Percentiles rank a stretch among this genome's conserved stretches.
These are phyloP conservation scores for Diplodia mutila DNA, from an alignment of 2,329 filamentous ascomycete genomes.

Conservation along the genomic window DNA sequence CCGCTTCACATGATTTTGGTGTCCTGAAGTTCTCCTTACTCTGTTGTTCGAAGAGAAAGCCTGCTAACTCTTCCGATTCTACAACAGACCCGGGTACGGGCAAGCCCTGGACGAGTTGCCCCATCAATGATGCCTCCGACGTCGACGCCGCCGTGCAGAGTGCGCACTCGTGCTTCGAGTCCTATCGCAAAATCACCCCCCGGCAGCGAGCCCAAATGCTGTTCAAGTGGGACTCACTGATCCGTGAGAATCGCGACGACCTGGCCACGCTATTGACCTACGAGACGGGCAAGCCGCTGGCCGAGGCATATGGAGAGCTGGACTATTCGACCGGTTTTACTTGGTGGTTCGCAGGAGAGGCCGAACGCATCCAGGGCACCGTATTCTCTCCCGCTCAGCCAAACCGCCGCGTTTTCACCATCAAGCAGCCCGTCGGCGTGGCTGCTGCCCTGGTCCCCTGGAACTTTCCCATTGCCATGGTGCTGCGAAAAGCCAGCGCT, in stretches of 20 bases:
- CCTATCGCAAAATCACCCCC: constrained; percentile 63
- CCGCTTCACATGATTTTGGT: constrained; percentile 27
- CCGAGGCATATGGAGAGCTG: constrained; percentile 57
- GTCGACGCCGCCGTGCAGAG: constrained; percentile 63
- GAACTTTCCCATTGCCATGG: constrained; percentile 48
- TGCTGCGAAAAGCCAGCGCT: constrained; percentile 41
- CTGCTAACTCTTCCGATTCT: not conserved
- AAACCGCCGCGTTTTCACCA: constrained; percentile 67
- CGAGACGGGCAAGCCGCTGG: constrained; percentile 59
- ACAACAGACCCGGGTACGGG: constrained; percentile 56
- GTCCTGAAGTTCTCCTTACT: too few relatives aligned
- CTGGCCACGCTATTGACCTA: constrained; percentile 66
- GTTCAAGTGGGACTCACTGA: constrained; percentile 67
- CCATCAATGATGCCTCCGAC: constrained; percentile 59
- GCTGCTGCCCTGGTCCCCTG: constrained; percentile 49
- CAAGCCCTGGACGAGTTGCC: constrained; percentile 53
- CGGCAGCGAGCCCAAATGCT: constrained; percentile 65
- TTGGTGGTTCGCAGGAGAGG: constrained; percentile 64
- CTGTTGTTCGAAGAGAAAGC: not conserved
- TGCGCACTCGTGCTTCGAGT: constrained; percentile 63
- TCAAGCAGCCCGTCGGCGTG: constrained; percentile 63
- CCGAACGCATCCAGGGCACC: constrained; percentile 65
- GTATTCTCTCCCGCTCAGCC: constrained; percentile 64
- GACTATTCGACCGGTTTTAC: constrained; percentile 59
- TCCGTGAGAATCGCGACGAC: constrained; percentile 65